phyloP scores from a whole-genome alignment of 1,139 yeast genomes.

The Debaryomyces sp. region DNA sequence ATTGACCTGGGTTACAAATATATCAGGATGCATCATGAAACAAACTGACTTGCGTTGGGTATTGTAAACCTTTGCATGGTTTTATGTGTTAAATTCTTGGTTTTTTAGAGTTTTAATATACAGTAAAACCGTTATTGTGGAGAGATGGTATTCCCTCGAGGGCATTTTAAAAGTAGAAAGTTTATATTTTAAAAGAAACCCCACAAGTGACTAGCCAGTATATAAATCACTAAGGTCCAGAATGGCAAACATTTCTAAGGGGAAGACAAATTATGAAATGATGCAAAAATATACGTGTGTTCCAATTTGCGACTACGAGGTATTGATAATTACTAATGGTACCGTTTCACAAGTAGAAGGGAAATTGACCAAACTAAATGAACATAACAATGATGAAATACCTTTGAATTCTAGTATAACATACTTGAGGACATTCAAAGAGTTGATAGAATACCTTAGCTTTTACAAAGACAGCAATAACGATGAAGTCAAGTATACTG shows the following conservation, averaged over 20 bases:
- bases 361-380: constrained; percentile 28
- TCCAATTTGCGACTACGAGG: constrained; percentile 37
- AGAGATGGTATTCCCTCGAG: neutral
- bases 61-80: neutral
- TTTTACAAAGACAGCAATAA: constrained; percentile 13
- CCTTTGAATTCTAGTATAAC: constrained; percentile 29
- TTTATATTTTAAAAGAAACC: neutral
- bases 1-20: neutral
- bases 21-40: neutral
- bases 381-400: constrained; percentile 27
- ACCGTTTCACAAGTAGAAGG: constrained; percentile 34
- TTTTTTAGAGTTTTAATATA: neutral
- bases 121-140: constrained; percentile 1
- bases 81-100: neutral
- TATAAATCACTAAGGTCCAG: neutral
- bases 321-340: constrained; percentile 40
- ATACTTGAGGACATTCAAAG: constrained; percentile 30
- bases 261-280: constrained; percentile 20
- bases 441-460: constrained; percentile 21
- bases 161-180: neutral
- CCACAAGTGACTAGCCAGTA: neutral
- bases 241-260: neutral
- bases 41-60: neutral
- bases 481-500: constrained; percentile 19
- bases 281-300: constrained; percentile 41